Base-by-base conservation (phyloP, 1,284 basidiomycete genomes). In the Sanghuangporus sanghuang region DNA sequence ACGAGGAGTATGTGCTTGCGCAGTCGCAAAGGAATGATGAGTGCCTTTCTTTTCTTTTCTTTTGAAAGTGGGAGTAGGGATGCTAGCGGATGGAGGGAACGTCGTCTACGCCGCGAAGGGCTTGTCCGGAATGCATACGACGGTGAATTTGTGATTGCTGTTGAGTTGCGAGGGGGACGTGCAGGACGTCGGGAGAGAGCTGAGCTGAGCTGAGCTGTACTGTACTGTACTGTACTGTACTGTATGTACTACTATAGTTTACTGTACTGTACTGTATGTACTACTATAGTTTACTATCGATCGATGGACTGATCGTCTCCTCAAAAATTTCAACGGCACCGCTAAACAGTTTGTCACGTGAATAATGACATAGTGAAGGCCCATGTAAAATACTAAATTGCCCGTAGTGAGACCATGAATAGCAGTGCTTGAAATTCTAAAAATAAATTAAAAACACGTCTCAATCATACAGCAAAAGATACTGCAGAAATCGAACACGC, bases 91-190 rank as follows among this genome's bases (percentile, higher is more conserved):
- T 49, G 23, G 62, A 77, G 62, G 77, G 75, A 67, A 72, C 77
- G 71, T 76, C 74, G 73, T 73, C 75, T 71, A 71, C 72, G 72
- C 71, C 74, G 71, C 73, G 69, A 64, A 73, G 75, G 72, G 75
- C 74, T 70, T 70, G 73, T 73, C 72, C 76, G 70, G 80, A 78
- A 86, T 84, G 81, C 86, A 87, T 87, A 77, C 78, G 85, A 79
- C 70, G 75, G 32, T 18, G 44, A n/a, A 18, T 32, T 35, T 39
- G 54, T 39, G 57, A n/a, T 48, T 21, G 53, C 23, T 32, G 44
- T 18, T 49, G 53, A 21, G 38, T 42, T 50, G 59, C 50, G 39
- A 52, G 50, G 32, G 54, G 38, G 59, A 57, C 56, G 55, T 46
- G 59, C 49, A 56, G 50, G 55, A 49, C 48, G 61, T 48, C 58